phyloP scores from a whole-genome alignment of 1,284 basidiomycete species.

The Volvariella volvacea region DNA sequence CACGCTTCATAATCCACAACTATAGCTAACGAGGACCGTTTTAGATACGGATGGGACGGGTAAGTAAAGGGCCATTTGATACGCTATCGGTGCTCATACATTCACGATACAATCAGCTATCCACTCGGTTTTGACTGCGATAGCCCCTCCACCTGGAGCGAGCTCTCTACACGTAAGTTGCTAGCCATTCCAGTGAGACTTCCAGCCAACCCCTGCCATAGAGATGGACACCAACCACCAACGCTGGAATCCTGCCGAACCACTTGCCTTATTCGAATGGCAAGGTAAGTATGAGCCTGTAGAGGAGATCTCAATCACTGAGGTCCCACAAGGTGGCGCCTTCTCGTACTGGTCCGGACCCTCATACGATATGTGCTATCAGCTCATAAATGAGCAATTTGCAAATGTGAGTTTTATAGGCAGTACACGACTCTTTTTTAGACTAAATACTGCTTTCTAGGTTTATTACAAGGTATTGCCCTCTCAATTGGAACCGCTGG shows the following conservation, averaged over 20 bases:
- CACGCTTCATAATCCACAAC: neutral
- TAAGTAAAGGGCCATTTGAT: slow-evolving; percentile 3
- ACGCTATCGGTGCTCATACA: neutral
- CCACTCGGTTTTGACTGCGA: slow-evolving; percentile 46
- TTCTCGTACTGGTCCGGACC: slow-evolving; percentile 30
- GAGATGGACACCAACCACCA: slow-evolving; percentile 25
- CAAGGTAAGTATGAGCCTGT: slow-evolving; percentile 21
- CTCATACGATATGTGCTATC: slow-evolving; percentile 34
- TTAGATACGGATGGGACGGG: slow-evolving; percentile 37
- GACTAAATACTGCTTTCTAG: slow-evolving; percentile 15
- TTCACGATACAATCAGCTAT: too few relatives aligned
- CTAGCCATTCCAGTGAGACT: neutral
- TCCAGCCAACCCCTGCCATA: slow-evolving; percentile 6
- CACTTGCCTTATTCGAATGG: slow-evolving; percentile 29
- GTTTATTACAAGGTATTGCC: slow-evolving; percentile 25
- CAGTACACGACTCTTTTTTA: slow-evolving; percentile 1
- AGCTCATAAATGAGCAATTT: slow-evolving; percentile 37
- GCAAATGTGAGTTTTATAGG: slow-evolving; percentile 28
- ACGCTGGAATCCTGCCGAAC: slow-evolving; percentile 28
- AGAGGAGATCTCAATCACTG: neutral
- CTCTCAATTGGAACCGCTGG: neutral
- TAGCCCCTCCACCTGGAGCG: slow-evolving; percentile 37
- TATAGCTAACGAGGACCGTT: neutral
- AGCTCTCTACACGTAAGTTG: slow-evolving; percentile 27
- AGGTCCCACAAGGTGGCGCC: slow-evolving; percentile 17